Evolutionary conservation across 2,329 filamentous ascomycete species (phyloP).

Genomic region (Penicillium rolfsii): DNA sequence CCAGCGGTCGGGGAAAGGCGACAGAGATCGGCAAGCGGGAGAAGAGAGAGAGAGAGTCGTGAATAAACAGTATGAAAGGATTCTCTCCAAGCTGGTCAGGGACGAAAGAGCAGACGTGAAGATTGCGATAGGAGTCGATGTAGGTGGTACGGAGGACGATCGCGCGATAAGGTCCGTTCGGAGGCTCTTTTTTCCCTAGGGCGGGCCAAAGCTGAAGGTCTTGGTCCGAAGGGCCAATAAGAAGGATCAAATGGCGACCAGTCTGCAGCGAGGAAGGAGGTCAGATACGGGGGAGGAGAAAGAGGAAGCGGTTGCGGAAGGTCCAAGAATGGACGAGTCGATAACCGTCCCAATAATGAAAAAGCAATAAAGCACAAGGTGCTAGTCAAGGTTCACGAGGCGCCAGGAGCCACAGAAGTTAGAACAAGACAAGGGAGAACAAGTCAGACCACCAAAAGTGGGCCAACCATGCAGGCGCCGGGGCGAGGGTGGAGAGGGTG

Average conservation of each 20-base stretch:
- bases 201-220: constrained; percentile 13
- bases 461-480: constrained; percentile 37
- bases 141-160: constrained; percentile 15
- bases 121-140: constrained; percentile 14
- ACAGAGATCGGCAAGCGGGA: constrained; percentile 15
- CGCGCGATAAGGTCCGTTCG: constrained; percentile 29
- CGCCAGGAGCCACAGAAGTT: background rate
- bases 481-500: constrained; percentile 32
- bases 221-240: constrained; percentile 23
- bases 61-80: background rate
- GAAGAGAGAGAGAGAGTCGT: constrained; percentile 13
- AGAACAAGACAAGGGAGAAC: constrained; percentile 24
- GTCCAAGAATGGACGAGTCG: constrained; percentile 6
- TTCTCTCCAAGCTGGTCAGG: constrained; percentile 9
- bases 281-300: constrained; percentile 2
- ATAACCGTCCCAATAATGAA: constrained; percentile 15
- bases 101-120: background rate
- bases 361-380: constrained; percentile 9
- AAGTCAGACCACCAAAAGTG: constrained; percentile 27
- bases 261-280: constrained; percentile 5
- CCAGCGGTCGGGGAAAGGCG: constrained; percentile 47
- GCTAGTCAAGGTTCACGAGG: constrained; percentile 20
- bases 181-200: constrained; percentile 25
- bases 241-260: constrained; percentile 9
- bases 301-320: constrained; percentile 16